These are phyloP conservation scores for Coemansia sp. DNA, from an alignment of 192 early-diverging fungal genomes.

Conservation along the genomic window DNA sequence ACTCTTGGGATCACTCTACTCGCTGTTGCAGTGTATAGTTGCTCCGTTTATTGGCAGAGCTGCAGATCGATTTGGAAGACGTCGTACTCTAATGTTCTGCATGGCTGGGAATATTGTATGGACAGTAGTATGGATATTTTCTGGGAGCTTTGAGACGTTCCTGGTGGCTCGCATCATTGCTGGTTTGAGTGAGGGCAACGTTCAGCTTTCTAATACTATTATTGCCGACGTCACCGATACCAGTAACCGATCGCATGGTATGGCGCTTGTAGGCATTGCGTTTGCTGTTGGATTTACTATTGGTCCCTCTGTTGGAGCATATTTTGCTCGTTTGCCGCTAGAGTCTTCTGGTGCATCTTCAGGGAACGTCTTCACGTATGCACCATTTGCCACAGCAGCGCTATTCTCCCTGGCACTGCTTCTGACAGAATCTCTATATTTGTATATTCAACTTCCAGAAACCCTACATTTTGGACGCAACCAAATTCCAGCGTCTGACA, in stretches of 20 bases:
- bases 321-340: conserved; percentile 54
- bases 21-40: conserved; percentile 86
- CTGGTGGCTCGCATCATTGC: conserved; percentile 83
- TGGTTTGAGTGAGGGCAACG: conserved; percentile 96
- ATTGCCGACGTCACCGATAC: conserved; percentile 90
- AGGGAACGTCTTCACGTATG: conserved; percentile 14
- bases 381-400: conserved; percentile 87
- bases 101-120: conserved; percentile 94
- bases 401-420: conserved; percentile 84
- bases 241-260: conserved; percentile 69
- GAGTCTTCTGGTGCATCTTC: conserved; percentile 1
- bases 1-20: conserved; percentile 87
- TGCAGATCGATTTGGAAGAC: conserved; percentile 78
- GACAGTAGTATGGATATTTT: conserved; percentile 89
- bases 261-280: conserved; percentile 95
- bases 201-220: conserved; percentile 94
- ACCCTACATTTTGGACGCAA: conserved; percentile 51
- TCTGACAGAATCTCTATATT: conserved; percentile 74
- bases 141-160: conserved; percentile 79
- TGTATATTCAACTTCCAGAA: conserved; percentile 77
- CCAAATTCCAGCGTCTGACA: neutral
- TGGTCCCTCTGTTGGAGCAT: conserved; percentile 88
- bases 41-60: conserved; percentile 81
- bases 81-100: conserved; percentile 75
- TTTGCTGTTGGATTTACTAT: conserved; percentile 95